A percentile compares a stretch with the other conserved stretches of the same genome.
Conservation (phyloP, 2,329 filamentous ascomycete genomes). For the Hypoxylon sp. region DNA sequence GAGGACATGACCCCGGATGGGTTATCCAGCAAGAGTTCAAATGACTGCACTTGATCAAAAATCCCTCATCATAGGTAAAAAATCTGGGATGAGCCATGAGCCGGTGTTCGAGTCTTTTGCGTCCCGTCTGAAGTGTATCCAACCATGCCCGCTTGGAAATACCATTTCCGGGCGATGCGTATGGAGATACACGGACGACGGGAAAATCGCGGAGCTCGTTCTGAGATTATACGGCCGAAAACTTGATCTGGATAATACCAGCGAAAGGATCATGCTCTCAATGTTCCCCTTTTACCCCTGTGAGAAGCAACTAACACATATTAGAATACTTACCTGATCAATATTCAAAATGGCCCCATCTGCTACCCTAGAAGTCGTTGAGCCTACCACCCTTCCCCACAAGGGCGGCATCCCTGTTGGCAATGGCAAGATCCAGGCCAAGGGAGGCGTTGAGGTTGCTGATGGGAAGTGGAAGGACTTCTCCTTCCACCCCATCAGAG, state of each 20-base stretch:
- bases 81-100: slow-evolving; percentile 56
- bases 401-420: slow-evolving; percentile 61
- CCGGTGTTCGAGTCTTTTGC: slow-evolving; percentile 56
- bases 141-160: slow-evolving; percentile 35
- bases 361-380: slow-evolving; percentile 73
- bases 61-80: slow-evolving; percentile 55
- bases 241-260: slow-evolving; percentile 99
- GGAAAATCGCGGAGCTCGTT: slow-evolving; percentile 51
- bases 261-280: slow-evolving; percentile 98
- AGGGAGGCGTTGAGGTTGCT: slow-evolving; percentile 73
- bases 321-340: slow-evolving; percentile 52
- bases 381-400: slow-evolving; percentile 66
- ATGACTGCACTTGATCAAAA: slow-evolving; percentile 50
- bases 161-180: slow-evolving; percentile 12
- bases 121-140: slow-evolving; percentile 42
- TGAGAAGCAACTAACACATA: slow-evolving; percentile 56
- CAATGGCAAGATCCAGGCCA: slow-evolving; percentile 57
- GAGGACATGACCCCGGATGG: slow-evolving; percentile 51
- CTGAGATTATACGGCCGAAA: slow-evolving; percentile 93
- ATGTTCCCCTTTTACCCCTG: slow-evolving; percentile 57
- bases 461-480: slow-evolving; percentile 86
- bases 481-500: slow-evolving; percentile 87
- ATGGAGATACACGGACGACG: slow-evolving; percentile 39
- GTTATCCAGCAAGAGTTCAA: slow-evolving; percentile 50
- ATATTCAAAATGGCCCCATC: slow-evolving; percentile 81